Conservation (phyloP, 2,329 filamentous ascomycete species). For the Colletotrichum melonis region DNA sequence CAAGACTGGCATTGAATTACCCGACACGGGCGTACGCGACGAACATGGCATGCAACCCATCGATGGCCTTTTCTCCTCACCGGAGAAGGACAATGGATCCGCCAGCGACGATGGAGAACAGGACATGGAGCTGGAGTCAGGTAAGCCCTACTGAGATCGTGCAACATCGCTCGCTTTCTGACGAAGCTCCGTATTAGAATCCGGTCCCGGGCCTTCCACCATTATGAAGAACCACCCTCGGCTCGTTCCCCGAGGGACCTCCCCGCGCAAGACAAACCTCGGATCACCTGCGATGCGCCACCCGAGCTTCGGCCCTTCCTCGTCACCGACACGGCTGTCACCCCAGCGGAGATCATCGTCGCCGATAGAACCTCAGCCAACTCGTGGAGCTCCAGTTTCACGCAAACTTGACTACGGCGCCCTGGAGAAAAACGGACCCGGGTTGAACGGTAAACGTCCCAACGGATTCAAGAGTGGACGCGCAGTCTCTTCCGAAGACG, state of each 20-base stretch:
- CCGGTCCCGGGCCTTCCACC: conserved; percentile 65
- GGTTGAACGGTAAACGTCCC: conserved; percentile 36
- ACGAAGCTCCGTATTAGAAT: conserved; percentile 49
- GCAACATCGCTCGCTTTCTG: conserved; percentile 33
- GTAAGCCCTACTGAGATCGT: conserved; percentile 46
- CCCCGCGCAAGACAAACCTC: conserved; percentile 73
- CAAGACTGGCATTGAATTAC: conserved; percentile 88
- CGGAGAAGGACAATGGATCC: conserved; percentile 61
- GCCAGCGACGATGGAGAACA: conserved; percentile 52
- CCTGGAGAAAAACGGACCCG: conserved; percentile 37
- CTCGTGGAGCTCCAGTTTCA: conserved; percentile 56
- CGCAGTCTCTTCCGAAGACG: conserved; percentile 39
- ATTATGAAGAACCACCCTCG: conserved; percentile 58
- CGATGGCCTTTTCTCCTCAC: conserved; percentile 89
- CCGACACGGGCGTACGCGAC: conserved; percentile 84
- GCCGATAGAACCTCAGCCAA: conserved; percentile 38
- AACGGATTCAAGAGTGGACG: conserved; percentile 42
- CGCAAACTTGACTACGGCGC: conserved; percentile 65
- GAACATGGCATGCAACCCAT: conserved; percentile 93
- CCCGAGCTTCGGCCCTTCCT: conserved; percentile 65
- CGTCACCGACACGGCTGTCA: conserved; percentile 59
- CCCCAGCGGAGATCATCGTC: conserved; percentile 39
- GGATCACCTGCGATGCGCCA: conserved; percentile 71
- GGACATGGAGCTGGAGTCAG: conserved; percentile 66
- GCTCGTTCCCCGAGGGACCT: conserved; percentile 45